Evolutionary conservation across 192 early-diverging fungal genomes (phyloP).

Genomic region (Coemansia sp.): DNA sequence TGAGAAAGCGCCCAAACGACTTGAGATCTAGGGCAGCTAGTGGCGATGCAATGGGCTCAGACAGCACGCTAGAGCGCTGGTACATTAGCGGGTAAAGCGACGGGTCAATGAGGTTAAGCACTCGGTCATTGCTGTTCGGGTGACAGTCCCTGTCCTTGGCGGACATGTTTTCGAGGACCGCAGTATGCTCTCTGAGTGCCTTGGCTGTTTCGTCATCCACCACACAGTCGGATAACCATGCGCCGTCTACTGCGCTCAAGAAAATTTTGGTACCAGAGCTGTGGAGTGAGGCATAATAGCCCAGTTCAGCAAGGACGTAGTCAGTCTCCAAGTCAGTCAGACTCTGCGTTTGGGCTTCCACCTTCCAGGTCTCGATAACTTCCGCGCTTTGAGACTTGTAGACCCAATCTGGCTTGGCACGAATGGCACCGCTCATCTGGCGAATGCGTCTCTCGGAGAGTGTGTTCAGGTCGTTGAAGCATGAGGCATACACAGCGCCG

Average conservation of each 20-base stretch:
- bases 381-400: slow-evolving; percentile 20
- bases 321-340: slow-evolving; percentile 48
- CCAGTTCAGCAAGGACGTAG: slow-evolving; percentile 57
- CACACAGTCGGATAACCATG: slow-evolving; percentile 44
- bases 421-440: slow-evolving; percentile 50
- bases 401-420: slow-evolving; percentile 56
- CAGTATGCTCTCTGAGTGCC: slow-evolving; percentile 31
- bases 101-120: slow-evolving; percentile 60
- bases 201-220: slow-evolving; percentile 21
- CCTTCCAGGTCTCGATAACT: slow-evolving; percentile 28
- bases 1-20: slow-evolving; percentile 34
- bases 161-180: slow-evolving; percentile 41
- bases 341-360: slow-evolving; percentile 22
- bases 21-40: slow-evolving; percentile 29
- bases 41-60: slow-evolving; percentile 30
- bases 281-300: slow-evolving; percentile 35
- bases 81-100: slow-evolving; percentile 59
- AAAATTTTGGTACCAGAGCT: slow-evolving; percentile 20
- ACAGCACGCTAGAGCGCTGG: slow-evolving; percentile 17
- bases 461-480: slow-evolving; percentile 15
- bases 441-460: slow-evolving; percentile 35
- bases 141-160: slow-evolving; percentile 50
- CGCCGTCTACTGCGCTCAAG: slow-evolving; percentile 38
- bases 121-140: slow-evolving; percentile 50
- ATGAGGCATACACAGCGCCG: slow-evolving; percentile 16